Evolutionary conservation across 2,329 filamentous ascomycete genomes (phyloP).

Genomic region (Phaeosphaeria sp.): DNA sequence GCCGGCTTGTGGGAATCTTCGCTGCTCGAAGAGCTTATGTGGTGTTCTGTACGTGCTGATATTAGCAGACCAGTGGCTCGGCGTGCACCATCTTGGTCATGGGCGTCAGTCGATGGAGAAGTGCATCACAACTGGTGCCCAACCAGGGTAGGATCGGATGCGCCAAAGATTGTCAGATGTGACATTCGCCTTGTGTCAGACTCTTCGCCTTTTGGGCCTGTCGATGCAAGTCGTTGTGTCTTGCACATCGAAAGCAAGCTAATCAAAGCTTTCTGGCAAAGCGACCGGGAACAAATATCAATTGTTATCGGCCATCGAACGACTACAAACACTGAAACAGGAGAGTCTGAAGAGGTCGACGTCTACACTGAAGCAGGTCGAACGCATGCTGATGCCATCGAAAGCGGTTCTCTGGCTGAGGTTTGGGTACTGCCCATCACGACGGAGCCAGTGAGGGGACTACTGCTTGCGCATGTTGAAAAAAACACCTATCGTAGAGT

Average conservation of each 20-base stretch:
- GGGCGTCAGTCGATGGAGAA: slow-evolving; percentile 17
- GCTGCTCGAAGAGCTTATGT: slow-evolving; percentile 15
- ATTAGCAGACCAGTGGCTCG: slow-evolving; percentile 14
- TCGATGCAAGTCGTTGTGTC: slow-evolving; percentile 7
- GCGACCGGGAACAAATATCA: slow-evolving; percentile 5
- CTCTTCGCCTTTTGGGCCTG: slow-evolving; percentile 12
- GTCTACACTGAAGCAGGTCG: not conserved
- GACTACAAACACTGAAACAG: not conserved
- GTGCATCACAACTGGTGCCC: slow-evolving; percentile 14
- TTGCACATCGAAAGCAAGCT: slow-evolving; percentile 10
- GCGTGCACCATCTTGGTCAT: slow-evolving; percentile 21
- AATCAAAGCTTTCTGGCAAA: slow-evolving; percentile 7
- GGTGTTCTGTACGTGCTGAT: slow-evolving; percentile 16
- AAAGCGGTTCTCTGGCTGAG: not conserved
- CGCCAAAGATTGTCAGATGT: slow-evolving; percentile 3
- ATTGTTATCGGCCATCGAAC: not conserved
- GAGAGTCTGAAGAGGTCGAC: not conserved
- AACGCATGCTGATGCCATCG: slow-evolving; percentile 3
- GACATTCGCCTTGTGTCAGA: slow-evolving; percentile 6
- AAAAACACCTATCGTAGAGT: slow-evolving; percentile 11
- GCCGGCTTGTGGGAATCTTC: slow-evolving; percentile 16
- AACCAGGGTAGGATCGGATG: not conserved
- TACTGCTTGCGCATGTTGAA: slow-evolving; percentile 7
- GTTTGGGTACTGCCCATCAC: slow-evolving; percentile 9
- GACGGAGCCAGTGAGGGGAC: slow-evolving; percentile 6